These are phyloP conservation scores for Brassica carinata DNA, from an alignment of 345 rosid species.

Conservation along the genomic window DNA sequence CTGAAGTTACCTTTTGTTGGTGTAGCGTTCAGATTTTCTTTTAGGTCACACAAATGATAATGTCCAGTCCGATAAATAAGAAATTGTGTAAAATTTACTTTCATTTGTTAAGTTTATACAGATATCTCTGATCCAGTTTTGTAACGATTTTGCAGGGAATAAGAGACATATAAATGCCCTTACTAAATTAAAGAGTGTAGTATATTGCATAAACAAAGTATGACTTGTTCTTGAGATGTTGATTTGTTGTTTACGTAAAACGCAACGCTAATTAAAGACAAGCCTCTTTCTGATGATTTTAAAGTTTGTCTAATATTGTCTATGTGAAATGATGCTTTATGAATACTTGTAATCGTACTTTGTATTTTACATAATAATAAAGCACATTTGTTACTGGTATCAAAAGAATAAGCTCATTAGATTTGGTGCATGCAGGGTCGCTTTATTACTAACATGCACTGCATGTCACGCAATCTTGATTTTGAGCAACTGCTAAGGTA, in stretches of 20 bases:
- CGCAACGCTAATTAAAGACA: not conserved
- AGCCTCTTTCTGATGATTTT: constrained; percentile 13
- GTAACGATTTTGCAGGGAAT: constrained; percentile 26
- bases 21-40: not conserved
- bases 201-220: constrained; percentile 8
- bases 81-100: not conserved
- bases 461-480: constrained; percentile 10
- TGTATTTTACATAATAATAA: constrained; percentile 1
- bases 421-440: constrained; percentile 47
- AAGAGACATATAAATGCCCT: constrained; percentile 17
- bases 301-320: constrained; percentile 10
- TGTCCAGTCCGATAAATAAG: not conserved
- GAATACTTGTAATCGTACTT: not conserved
- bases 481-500: constrained; percentile 6
- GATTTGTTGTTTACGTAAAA: constrained; percentile 15
- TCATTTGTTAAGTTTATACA: not conserved
- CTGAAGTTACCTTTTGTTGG: constrained; percentile 3
- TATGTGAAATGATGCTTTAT: constrained; percentile 3
- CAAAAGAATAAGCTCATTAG: not conserved
- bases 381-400: constrained; percentile 2
- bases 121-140: not conserved
- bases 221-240: constrained; percentile 13
- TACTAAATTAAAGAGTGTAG: constrained; percentile 2
- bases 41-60: not conserved
- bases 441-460: constrained; percentile 49